Evolutionary conservation across 352 stramenopile genomes (phyloP), one percentile per base, ranked within the genome.

Genomic region (Phytopythium litorale): DNA sequence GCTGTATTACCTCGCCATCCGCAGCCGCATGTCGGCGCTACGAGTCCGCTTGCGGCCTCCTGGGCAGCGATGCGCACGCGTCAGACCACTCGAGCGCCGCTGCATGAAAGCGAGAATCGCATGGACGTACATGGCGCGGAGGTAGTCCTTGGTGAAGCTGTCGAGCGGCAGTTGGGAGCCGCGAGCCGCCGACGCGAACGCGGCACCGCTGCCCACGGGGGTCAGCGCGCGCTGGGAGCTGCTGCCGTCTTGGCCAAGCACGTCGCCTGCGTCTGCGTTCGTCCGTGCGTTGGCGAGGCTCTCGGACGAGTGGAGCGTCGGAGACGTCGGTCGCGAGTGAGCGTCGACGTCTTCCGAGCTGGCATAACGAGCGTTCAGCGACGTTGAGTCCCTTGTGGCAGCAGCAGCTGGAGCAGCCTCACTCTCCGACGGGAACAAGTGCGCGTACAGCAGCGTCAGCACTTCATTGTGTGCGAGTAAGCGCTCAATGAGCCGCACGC

Each of bases 381-480:
- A 12, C 19, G 15, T 38, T 7, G 28, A 0, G 25, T 33, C 23
- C 11, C 12, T 52, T 32, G 46, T 12, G 13, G 46, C 8, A 11
- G 45, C 21, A 46, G 40, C 16, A 46, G 42, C 42, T 12, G n/a
- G 5, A 49, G 19, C 42, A 25, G 18, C 19, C 42, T 25, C 40
- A 8, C 61, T 56, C 15, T 75, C 68, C 2, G 78, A 67, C 12
- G 81, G 82, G 54, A 96, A 94, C n/a, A 94, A 46, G 4, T 91
- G 76, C 37, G 75, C 79, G 52, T 94, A 91, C 37, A 96, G 51
- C 37, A 91, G 75, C 0, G 74, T 79, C 19, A 96, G 65, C 40
- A 95, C 84, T 70, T 93, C 79, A 43, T 95, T 85, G 33, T 95
- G 82, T 3, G 84, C 75, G 38, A 96, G 56, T 16, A 96, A 72